phyloP scores from a whole-genome alignment of 768 basidiomycete genomes.

The Hygrocybe punicea region DNA sequence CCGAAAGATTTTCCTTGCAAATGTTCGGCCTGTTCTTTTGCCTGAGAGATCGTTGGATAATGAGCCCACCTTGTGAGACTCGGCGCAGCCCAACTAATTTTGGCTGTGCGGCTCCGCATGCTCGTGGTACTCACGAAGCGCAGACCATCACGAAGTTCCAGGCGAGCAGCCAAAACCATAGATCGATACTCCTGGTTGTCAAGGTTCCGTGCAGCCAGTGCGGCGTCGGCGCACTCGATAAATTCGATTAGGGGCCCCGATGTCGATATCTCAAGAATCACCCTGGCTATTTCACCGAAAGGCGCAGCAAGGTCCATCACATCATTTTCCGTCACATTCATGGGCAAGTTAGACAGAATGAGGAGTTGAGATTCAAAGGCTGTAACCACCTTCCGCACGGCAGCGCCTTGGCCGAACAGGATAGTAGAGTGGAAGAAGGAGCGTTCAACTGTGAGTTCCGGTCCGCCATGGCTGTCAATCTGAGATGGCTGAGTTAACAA shows the following conservation, averaged over 20 bases:
- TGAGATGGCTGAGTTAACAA: too few relatives aligned
- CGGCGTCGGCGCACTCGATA: constrained; percentile 26
- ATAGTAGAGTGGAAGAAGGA: constrained; percentile 29
- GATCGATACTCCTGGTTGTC: constrained; percentile 28
- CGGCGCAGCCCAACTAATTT: constrained; percentile 46
- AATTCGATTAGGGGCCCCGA: constrained; percentile 20
- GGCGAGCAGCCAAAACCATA: constrained; percentile 25
- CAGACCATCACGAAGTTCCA: constrained; percentile 16
- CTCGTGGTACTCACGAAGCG: constrained; percentile 11
- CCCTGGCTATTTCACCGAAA: constrained; percentile 30
- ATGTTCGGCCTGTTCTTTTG: constrained; percentile 40
- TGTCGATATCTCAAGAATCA: constrained; percentile 22
- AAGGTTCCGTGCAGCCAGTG: constrained; percentile 33
- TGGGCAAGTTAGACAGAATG: constrained; percentile 42
- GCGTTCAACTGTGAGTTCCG: constrained; percentile 12
- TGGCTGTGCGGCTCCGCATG: constrained; percentile 29
- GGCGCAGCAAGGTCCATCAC: constrained; percentile 28
- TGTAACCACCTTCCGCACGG: constrained; percentile 32
- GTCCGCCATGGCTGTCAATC: background rate
- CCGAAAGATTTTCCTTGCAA: constrained; percentile 40
- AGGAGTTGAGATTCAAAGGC: constrained; percentile 39
- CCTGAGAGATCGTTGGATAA: constrained; percentile 41
- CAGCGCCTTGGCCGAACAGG: constrained; percentile 31
- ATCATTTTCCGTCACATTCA: constrained; percentile 25
- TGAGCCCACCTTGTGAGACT: constrained; percentile 44